phyloP scores from a whole-genome alignment of 306 rosid genomes.

The Neltuma alba region DNA sequence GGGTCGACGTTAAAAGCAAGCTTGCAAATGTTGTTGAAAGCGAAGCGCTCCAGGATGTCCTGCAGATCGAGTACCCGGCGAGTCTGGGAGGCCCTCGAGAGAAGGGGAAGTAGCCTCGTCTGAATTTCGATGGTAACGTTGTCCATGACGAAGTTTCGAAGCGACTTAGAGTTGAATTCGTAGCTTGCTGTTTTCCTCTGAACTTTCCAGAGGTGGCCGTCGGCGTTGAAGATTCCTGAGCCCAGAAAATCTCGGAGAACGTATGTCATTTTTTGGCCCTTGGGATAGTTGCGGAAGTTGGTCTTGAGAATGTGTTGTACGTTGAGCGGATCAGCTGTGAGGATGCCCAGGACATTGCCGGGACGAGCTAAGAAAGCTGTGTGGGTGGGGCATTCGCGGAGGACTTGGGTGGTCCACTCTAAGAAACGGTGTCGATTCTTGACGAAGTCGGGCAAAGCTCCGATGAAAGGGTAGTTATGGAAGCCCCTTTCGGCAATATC shows the following conservation, averaged over 20 bases:
- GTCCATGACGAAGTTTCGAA: constrained; percentile 53
- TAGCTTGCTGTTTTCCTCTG: constrained; percentile 71
- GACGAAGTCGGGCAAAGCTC: constrained; percentile 51
- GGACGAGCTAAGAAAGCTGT: constrained; percentile 50
- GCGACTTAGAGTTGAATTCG: constrained; percentile 66
- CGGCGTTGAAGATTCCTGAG: constrained; percentile 68
- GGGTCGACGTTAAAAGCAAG: constrained; percentile 66
- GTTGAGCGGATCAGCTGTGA: constrained; percentile 61
- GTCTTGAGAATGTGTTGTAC: constrained; percentile 67
- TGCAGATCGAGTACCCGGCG: constrained; percentile 52
- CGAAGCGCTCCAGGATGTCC: constrained; percentile 63
- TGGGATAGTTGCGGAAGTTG: constrained; percentile 69
- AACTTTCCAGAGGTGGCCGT: constrained; percentile 56
- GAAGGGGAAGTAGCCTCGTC: constrained; percentile 52
- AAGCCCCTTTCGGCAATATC: constrained; percentile 42
- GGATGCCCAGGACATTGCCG: constrained; percentile 31
- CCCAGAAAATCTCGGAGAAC: constrained; percentile 62
- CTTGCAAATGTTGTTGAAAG: constrained; percentile 69
- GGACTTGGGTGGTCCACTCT: constrained; percentile 60
- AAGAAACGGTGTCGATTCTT: constrained; percentile 60
- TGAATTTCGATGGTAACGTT: constrained; percentile 51
- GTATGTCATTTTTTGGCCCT: constrained; percentile 46
- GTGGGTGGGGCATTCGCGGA: constrained; percentile 45
- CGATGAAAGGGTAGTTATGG: constrained; percentile 52
- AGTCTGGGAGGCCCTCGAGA: constrained; percentile 33